phyloP scores from a whole-genome alignment of 2,329 filamentous ascomycete genomes.

The Claviceps sp. region DNA sequence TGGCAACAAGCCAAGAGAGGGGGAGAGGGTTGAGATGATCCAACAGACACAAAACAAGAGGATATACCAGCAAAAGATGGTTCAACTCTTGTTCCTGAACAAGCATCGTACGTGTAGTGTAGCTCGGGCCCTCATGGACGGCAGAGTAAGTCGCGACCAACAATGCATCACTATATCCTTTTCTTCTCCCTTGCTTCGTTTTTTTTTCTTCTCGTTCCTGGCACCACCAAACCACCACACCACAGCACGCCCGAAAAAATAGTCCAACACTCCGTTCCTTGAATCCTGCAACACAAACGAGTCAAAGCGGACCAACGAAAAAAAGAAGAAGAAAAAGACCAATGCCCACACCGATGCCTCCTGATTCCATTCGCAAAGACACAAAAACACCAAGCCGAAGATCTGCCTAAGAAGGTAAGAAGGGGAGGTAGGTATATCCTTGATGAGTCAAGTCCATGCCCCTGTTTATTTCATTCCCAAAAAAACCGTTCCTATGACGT shows the following conservation, averaged over 20 bases:
- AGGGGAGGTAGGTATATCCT: conserved; percentile 6
- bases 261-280: conserved; percentile 25
- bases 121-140: too few species aligned
- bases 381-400: conserved; percentile 20
- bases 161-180: neutral
- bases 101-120: too few species aligned
- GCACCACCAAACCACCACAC: conserved; percentile 16
- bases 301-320: conserved; percentile 9
- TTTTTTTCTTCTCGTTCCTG: conserved; percentile 27
- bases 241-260: conserved; percentile 23
- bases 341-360: conserved; percentile 20
- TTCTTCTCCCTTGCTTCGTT: conserved; percentile 11
- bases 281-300: conserved; percentile 9
- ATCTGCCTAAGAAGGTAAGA: conserved; percentile 19
- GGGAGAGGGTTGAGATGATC: too few species aligned
- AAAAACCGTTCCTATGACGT: conserved; percentile 19
- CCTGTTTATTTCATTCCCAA: conserved; percentile 31
- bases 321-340: conserved; percentile 10
- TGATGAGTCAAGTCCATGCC: conserved; percentile 28
- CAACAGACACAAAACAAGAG: too few species aligned
- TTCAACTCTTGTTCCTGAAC: too few species aligned
- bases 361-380: conserved; percentile 22
- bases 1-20: too few species aligned
- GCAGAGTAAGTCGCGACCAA: neutral
- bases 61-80: too few species aligned